Conservation (phyloP, 306 rosid genomes). For the Acmispon strigosus region DNA sequence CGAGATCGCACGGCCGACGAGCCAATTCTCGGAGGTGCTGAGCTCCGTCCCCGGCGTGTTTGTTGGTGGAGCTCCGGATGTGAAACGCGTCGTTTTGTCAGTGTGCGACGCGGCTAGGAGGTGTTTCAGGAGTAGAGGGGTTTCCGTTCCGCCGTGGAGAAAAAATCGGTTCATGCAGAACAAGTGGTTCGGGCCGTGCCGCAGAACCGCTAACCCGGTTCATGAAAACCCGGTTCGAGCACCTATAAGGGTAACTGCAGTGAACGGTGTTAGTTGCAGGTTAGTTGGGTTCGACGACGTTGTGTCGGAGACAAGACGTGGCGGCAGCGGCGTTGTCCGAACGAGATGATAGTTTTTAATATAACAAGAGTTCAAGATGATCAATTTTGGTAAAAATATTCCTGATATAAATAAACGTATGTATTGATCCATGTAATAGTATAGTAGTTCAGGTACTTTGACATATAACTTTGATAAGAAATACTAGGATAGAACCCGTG, state of each 20-base stretch:
- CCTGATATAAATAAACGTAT: too few relatives aligned
- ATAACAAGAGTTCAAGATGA: too few relatives aligned
- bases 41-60: slow-evolving; percentile 33
- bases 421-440: too few relatives aligned
- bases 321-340: slow-evolving; percentile 14
- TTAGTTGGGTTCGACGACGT: slow-evolving; percentile 48
- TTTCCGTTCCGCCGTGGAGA: slow-evolving; percentile 73
- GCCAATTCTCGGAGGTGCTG: slow-evolving; percentile 27
- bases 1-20: slow-evolving; percentile 57
- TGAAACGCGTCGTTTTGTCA: slow-evolving; percentile 32
- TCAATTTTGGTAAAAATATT: too few relatives aligned
- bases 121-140: slow-evolving; percentile 40
- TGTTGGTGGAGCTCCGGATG: slow-evolving; percentile 43
- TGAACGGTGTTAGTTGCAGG: slow-evolving; percentile 28
- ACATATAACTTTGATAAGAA: too few relatives aligned
- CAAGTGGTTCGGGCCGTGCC: slow-evolving; percentile 62
- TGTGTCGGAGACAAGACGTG: slow-evolving; percentile 10
- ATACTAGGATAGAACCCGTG: too few relatives aligned
- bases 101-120: slow-evolving; percentile 47
- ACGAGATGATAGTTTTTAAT: slow-evolving; percentile 7
- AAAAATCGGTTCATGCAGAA: slow-evolving; percentile 60
- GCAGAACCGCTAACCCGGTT: slow-evolving; percentile 28
- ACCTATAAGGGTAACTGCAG: neutral
- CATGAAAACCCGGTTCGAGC: slow-evolving; percentile 8
- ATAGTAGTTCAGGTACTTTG: too few relatives aligned